These are phyloP conservation scores for Micractinium conductrix DNA, from an alignment of 139 green algal genomes.

Conservation along the genomic window DNA sequence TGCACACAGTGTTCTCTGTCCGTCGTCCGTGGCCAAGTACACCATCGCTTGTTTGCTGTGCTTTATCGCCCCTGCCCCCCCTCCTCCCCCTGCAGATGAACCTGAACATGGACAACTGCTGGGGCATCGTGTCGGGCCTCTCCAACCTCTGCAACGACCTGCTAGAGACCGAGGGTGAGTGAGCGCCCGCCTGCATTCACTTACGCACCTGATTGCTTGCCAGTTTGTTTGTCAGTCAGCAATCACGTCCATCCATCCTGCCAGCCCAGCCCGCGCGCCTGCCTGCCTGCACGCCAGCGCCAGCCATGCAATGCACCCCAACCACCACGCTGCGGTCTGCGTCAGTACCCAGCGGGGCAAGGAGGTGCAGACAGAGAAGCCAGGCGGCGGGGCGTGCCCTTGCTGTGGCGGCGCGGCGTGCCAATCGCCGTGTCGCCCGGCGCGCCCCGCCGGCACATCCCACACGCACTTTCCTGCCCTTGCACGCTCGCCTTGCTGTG, in stretches of 20 bases:
- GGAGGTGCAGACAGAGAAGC: slow-evolving; percentile 37
- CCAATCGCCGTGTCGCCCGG: background rate
- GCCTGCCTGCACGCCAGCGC: background rate
- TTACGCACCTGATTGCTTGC: background rate
- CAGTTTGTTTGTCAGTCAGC: background rate
- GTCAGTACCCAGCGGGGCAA: slow-evolving; percentile 35
- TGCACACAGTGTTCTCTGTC: too few relatives aligned
- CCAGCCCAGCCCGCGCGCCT: background rate
- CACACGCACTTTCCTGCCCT: background rate
- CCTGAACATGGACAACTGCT: slow-evolving; percentile 76
- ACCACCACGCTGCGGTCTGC: slow-evolving; percentile 22
- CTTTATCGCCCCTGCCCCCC: background rate
- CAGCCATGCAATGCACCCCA: slow-evolving; percentile 26
- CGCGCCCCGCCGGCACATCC: slow-evolving; percentile 8
- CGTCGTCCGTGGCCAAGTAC: too few relatives aligned
- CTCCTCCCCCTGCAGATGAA: background rate
- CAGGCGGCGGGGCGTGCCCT: background rate
- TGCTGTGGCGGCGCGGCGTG: background rate
- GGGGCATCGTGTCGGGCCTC: slow-evolving; percentile 93
- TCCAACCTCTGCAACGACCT: slow-evolving; percentile 85
- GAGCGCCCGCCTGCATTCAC: background rate
- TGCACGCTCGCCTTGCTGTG: background rate
- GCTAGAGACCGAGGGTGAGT: slow-evolving; percentile 68
- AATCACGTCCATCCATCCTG: background rate
- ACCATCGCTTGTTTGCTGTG: too few relatives aligned